A percentile compares a stretch with the other conserved stretches of the same genome.
These are phyloP conservation scores for Rhizopus microsporus DNA, from an alignment of 371 early-diverging fungal genomes.

Conservation along the genomic window DNA sequence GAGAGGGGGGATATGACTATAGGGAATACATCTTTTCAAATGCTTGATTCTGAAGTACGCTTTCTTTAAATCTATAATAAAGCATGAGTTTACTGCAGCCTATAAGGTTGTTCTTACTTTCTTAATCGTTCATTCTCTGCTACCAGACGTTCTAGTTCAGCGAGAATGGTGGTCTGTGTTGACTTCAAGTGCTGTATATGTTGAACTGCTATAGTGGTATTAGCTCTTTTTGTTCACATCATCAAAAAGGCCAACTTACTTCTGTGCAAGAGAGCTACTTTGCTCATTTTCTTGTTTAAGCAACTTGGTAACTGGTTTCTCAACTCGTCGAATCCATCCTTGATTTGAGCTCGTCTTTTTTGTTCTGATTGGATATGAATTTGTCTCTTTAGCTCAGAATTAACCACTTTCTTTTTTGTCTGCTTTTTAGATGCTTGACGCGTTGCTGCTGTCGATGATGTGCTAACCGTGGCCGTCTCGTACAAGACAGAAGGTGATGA, in stretches of 20 bases:
- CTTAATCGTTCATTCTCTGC: slow-evolving; percentile 50
- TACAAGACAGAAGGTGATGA: not conserved
- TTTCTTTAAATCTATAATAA: slow-evolving; percentile 25
- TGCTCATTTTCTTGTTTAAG: slow-evolving; percentile 58
- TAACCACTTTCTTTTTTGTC: slow-evolving; percentile 14
- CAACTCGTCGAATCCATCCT: slow-evolving; percentile 61
- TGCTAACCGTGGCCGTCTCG: not conserved
- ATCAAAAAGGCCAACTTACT: slow-evolving; percentile 27
- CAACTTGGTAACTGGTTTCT: slow-evolving; percentile 55
- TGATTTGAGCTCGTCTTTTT: slow-evolving; percentile 61
- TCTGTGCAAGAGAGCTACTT: slow-evolving; percentile 54
- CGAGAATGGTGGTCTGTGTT: slow-evolving; percentile 43
- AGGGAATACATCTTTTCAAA: slow-evolving; percentile 18
- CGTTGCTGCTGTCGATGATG: not conserved
- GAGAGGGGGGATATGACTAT: not conserved
- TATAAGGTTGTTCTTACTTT: slow-evolving; percentile 31
- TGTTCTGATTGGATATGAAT: slow-evolving; percentile 67
- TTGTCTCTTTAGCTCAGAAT: slow-evolving; percentile 52
- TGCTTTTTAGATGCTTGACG: not conserved
- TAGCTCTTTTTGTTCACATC: no score
- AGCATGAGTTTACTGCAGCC: not conserved
- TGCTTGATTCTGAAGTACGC: slow-evolving; percentile 25
- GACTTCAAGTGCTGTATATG: slow-evolving; percentile 51
- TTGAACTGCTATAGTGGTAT: slow-evolving; percentile 34
- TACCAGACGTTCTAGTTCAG: slow-evolving; percentile 43